Evolutionary conservation across 352 stramenopile genomes (phyloP), one percentile per base, ranked within the genome.

Genomic region (Globisporangium lucens): DNA sequence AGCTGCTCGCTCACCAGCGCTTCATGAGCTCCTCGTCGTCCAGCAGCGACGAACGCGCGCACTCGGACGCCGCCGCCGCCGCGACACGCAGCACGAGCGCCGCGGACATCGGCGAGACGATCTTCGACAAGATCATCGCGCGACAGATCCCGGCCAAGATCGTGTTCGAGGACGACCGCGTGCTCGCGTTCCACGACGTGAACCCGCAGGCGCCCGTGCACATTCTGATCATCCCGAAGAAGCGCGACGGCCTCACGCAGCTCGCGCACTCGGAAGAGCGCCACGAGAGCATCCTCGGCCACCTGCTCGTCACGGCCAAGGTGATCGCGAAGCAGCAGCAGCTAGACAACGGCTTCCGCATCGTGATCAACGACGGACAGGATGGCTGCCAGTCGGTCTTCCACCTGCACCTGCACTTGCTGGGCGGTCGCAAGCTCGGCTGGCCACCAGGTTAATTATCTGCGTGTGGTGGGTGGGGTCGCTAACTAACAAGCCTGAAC

Each of bases 61-160:
- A 87, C 33, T 79, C 85, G 15, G 85, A 94, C 56, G 76, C 74
- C 43, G 76, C 74, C 9, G 82, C 83, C 0, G 77, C 80, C 9
- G 59, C 65, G 2, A 58, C 51, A 70, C 53, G 66, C 4, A 24
- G 29, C 85, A 85, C 71, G 72, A 59, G 27, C 53, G 53, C 53
- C 4, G 15, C 20, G 24, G 71, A 68, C 55, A 83, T 80, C 15
- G 84, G 90, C 5, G 82, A 80, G 30, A 99, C 97, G 2, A 92
- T 99, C 53, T 99, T 99, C 77, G 97, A 99, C 80, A 99, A 99
- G 77, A 99, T 99, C 75, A 82, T 99, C 55, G 74, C 82, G 15
- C 79, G 85, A 36, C 79, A 98, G 36, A 99, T 99, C 66, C 97
- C 97, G 6, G 92, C 97, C 51, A 83, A 90, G 56, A 96, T 99